A percentile compares a stretch with the other conserved stretches of the same genome.
Conservation (phyloP, 352 stramenopile species). For the Globisporangium radiosum region DNA sequence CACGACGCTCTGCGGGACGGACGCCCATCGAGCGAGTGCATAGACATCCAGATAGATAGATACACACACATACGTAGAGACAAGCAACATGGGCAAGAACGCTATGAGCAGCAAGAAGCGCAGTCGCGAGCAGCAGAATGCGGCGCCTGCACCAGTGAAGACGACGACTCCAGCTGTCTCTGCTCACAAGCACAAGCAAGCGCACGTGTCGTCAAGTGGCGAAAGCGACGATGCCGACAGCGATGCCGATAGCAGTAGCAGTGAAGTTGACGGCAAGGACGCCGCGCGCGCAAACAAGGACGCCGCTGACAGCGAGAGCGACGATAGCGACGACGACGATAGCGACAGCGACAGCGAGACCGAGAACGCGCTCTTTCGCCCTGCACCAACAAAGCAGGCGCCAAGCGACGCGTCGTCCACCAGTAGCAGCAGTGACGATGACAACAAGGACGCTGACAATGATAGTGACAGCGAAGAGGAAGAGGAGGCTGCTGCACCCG, state of each 20-base stretch:
- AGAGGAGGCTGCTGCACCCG: slow-evolving; percentile 67
- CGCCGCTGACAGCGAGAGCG: not conserved
- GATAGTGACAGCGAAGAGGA: slow-evolving; percentile 68
- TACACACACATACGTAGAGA: not conserved
- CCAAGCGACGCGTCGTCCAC: slow-evolving; percentile 13
- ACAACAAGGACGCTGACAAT: not conserved
- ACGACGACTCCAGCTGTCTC: not conserved
- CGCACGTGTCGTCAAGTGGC: slow-evolving; percentile 2
- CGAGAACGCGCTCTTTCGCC: slow-evolving; percentile 72
- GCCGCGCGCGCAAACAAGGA: not conserved
- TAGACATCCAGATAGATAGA: not conserved
- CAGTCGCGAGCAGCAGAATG: slow-evolving; percentile 16
- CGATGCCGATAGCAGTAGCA: slow-evolving; percentile 20
- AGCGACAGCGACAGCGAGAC: slow-evolving; percentile 41
- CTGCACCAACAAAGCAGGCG: slow-evolving; percentile 21
- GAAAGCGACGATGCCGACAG: slow-evolving; percentile 18
- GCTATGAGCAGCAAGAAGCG: slow-evolving; percentile 24
- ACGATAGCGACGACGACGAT: slow-evolving; percentile 11
- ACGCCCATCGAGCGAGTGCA: too few species aligned
- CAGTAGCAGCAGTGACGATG: slow-evolving; percentile 9
- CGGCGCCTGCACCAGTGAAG: slow-evolving; percentile 1
- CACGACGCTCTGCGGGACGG: not conserved
- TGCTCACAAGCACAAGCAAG: not conserved
- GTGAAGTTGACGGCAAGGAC: not conserved
- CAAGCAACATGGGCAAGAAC: slow-evolving; percentile 5